Conservation (phyloP, 352 stramenopile species). For the Phytophthora crassamura region DNA sequence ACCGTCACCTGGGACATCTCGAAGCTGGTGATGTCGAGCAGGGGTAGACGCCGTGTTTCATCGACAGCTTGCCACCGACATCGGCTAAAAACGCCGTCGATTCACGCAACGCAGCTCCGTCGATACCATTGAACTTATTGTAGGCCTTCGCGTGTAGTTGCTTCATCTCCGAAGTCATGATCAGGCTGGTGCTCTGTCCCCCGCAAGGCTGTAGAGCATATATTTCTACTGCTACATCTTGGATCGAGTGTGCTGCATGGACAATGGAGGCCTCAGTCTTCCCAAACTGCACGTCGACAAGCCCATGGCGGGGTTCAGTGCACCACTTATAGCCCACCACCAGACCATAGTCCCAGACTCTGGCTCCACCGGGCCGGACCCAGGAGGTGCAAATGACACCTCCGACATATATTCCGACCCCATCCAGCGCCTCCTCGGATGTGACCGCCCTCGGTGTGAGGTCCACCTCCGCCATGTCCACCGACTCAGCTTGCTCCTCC, state of each 20-base stretch:
- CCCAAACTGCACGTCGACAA: slow-evolving; percentile 15
- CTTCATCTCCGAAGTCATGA: slow-evolving; percentile 13
- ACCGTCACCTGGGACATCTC: not conserved
- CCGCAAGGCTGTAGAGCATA: slow-evolving; percentile 21
- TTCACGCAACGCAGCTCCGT: not conserved
- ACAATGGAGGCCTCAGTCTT: not conserved
- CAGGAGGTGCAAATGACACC: slow-evolving; percentile 8
- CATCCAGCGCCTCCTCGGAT: slow-evolving; percentile 4
- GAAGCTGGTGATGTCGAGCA: slow-evolving; percentile 5
- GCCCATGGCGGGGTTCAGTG: not conserved
- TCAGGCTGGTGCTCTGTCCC: slow-evolving; percentile 1
- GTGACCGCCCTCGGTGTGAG: too few species aligned
- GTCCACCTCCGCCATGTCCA: too few species aligned
- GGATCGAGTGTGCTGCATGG: not conserved
- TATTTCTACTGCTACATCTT: slow-evolving; percentile 12
- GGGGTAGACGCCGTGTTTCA: too few species aligned
- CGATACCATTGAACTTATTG: slow-evolving; percentile 15
- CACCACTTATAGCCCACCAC: too few species aligned
- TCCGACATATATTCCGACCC: slow-evolving; percentile 19
- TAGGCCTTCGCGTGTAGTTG: not conserved
- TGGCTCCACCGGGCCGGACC: not conserved
- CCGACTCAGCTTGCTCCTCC: too few species aligned
- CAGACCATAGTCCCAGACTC: slow-evolving; percentile 20
- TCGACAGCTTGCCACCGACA: too few species aligned
- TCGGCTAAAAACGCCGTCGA: not conserved